Evolutionary conservation across 495 filamentous ascomycete genomes (phyloP).

Genomic region (Polyplosphaeria fusca): DNA sequence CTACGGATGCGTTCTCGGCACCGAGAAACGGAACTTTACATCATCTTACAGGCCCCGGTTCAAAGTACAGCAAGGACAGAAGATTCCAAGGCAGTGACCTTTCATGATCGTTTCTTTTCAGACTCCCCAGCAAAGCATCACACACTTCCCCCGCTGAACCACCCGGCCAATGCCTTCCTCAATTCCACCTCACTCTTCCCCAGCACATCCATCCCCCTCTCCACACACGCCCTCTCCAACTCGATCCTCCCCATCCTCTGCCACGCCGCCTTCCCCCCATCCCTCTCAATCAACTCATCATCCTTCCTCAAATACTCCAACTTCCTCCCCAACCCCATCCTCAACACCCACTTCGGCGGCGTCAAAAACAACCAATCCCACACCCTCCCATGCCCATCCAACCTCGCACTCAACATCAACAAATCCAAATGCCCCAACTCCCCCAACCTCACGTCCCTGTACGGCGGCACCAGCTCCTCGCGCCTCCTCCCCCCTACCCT

Average conservation of each 20-base stretch:
- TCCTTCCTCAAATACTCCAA: conserved; percentile 56
- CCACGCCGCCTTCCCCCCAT: conserved; percentile 54
- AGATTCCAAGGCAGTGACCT: too few relatives aligned
- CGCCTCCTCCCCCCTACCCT: not conserved
- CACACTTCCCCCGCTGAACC: conserved; percentile 8
- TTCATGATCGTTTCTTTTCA: not conserved
- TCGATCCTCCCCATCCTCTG: conserved; percentile 52
- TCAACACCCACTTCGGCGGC: conserved; percentile 42
- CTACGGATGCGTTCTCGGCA: too few relatives aligned
- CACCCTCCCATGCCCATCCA: conserved; percentile 48
- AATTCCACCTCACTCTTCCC: conserved; percentile 36
- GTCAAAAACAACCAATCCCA: conserved; percentile 47
- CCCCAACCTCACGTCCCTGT: not conserved
- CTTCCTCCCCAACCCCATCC: conserved; percentile 44
- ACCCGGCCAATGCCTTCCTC: conserved; percentile 24
- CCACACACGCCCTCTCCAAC: conserved; percentile 54
- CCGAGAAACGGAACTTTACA: too few relatives aligned
- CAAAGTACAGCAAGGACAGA: too few relatives aligned
- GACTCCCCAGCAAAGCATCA: not conserved
- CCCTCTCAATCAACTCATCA: conserved; percentile 54
- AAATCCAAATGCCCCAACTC: conserved; percentile 5
- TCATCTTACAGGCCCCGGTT: too few relatives aligned
- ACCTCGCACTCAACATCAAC: conserved; percentile 30
- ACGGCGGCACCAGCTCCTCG: not conserved
- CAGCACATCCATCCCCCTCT: conserved; percentile 47